Conservation (phyloP, 2,329 filamentous ascomycete genomes). For the Raffaelea ambrosiae region DNA sequence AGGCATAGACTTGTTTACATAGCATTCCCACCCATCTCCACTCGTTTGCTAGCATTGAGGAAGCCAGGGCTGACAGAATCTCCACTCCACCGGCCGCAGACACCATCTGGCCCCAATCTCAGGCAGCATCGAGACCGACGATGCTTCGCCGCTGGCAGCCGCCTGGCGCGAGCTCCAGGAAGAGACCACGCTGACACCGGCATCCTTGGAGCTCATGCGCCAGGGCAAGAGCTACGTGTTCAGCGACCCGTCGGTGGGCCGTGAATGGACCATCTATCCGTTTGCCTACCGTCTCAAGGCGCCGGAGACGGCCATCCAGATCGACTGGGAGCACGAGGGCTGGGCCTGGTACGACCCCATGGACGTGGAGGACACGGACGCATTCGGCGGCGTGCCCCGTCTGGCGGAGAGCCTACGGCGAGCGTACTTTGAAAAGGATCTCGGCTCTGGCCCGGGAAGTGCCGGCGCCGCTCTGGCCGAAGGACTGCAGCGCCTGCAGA, state of each 20-base stretch:
- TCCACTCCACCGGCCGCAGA: conserved; percentile 20
- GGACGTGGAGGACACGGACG: conserved; percentile 34
- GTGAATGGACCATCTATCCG: conserved; percentile 55
- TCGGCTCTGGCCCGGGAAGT: conserved; percentile 22
- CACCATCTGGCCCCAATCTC: conserved; percentile 54
- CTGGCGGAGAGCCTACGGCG: conserved; percentile 48
- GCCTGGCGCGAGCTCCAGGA: conserved; percentile 56
- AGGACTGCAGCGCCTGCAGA: conserved; percentile 39
- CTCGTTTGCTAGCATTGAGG: too few species aligned
- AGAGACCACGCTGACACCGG: conserved; percentile 46
- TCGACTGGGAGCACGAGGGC: conserved; percentile 55
- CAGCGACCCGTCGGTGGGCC: conserved; percentile 39
- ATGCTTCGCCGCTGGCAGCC: conserved; percentile 43
- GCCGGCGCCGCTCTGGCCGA: conserved; percentile 36
- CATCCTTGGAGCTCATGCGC: conserved; percentile 41
- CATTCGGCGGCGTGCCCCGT: conserved; percentile 45
- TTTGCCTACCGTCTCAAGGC: conserved; percentile 48
- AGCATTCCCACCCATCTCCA: not conserved
- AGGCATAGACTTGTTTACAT: too few species aligned
- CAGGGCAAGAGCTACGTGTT: conserved; percentile 52
- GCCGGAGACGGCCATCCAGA: conserved; percentile 35
- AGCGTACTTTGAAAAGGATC: conserved; percentile 49
- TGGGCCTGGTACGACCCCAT: conserved; percentile 50
- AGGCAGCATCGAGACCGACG: conserved; percentile 47
- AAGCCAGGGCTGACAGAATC: too few species aligned